Evolutionary conservation across 768 basidiomycete genomes (phyloP).

Genomic region (Mycena chlorophos): DNA sequence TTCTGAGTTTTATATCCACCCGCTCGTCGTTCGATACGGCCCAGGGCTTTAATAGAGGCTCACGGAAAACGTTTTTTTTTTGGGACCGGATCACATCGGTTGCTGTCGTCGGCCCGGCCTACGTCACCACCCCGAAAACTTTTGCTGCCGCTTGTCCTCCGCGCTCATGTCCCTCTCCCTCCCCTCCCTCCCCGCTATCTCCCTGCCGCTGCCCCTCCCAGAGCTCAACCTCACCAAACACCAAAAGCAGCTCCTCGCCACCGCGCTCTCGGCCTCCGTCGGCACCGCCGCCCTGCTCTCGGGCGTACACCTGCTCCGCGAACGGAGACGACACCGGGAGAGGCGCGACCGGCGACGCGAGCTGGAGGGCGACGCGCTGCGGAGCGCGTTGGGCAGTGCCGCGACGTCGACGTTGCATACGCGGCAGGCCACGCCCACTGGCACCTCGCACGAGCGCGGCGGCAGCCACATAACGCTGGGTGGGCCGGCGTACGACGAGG

Average conservation of each 20-base stretch:
- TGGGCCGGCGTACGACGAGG: constrained; percentile 61
- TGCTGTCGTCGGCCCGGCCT: too few relatives aligned
- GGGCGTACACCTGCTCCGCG: constrained; percentile 53
- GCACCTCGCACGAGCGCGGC: not conserved
- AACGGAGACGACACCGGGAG: too few relatives aligned
- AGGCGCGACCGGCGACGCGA: constrained; percentile 43
- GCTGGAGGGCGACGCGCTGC: constrained; percentile 57
- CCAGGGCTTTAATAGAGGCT: too few relatives aligned
- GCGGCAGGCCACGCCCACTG: constrained; percentile 1
- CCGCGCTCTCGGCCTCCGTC: constrained; percentile 64
- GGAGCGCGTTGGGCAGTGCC: constrained; percentile 44
- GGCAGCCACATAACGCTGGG: constrained; percentile 3
- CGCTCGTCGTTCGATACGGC: too few relatives aligned
- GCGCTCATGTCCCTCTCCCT: not conserved
- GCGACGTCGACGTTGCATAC: constrained; percentile 11
- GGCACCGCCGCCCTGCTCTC: constrained; percentile 61
- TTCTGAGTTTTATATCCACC: too few relatives aligned
- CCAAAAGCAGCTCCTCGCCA: constrained; percentile 61
- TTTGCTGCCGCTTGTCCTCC: not conserved
- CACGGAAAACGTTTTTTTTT: too few relatives aligned
- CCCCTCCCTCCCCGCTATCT: not conserved
- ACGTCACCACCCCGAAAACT: too few relatives aligned
- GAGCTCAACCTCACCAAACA: constrained; percentile 32
- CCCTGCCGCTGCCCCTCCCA: not conserved
- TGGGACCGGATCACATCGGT: too few relatives aligned